Evolutionary conservation across 768 basidiomycete species (phyloP), one percentile per base, ranked within the genome.

Genomic region (Daedaleopsis nitida): DNA sequence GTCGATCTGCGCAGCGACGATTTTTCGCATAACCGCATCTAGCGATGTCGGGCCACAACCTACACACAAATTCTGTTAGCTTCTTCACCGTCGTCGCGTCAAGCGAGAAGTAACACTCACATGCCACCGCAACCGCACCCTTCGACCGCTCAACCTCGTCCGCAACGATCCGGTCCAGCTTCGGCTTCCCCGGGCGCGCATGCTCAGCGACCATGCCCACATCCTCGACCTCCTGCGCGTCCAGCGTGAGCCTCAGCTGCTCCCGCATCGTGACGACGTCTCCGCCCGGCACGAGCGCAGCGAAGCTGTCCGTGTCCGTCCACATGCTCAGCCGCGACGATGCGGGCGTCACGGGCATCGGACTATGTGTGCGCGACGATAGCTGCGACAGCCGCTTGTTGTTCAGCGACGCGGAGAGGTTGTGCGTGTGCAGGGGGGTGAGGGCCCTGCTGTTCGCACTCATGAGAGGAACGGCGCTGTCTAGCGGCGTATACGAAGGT

Each of bases 1-100:
- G 68, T 83, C 78, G 60, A 90, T 88, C 59, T 86, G 83, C 34
- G 77, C 71, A 1, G 87, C 80, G 10, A 91, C 80, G 44, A 82
- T 75, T 71, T 89, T 87, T 44, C 91, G 78, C 9, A 92, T 82
- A 67, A 89, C 75, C 6, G 82, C 85, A 69, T 89, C 88, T 53
- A 92, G 77, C 8, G 87, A 84, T 0, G 80, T 78, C 0, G 91
- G 91, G 1, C 91, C 91, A 67, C 91, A 92, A 66, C 86, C 88
- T 89, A 63, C n/a, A 52, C 42, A 39, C 38, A 53, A 44, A 17
- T 17, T 13, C 5, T 37, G 19, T 48, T 45, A 23, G 35, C 42
- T 37, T 47, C 47, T 14, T 58, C 4, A 1, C 16, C 55, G 66
- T 35, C 24, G 14, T 39, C n/a, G 37, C n/a, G 16, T 3, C 19